phyloP scores from a whole-genome alignment of 805 yeast species.

The Schwanniomyces polymorphus region DNA sequence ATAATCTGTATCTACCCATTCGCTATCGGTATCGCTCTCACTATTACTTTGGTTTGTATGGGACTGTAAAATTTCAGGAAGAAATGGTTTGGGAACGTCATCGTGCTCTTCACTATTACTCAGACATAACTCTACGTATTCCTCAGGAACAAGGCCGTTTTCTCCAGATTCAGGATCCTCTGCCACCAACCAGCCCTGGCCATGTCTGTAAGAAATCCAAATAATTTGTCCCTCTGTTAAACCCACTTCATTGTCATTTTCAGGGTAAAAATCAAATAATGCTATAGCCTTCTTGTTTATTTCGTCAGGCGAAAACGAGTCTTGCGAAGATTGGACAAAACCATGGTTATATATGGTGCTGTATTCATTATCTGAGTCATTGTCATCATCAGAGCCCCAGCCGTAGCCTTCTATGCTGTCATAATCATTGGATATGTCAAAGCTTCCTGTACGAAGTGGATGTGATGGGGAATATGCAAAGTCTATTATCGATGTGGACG shows the following conservation, averaged over 20 bases:
- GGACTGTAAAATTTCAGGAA: slow-evolving; percentile 35
- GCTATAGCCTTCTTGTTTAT: slow-evolving; percentile 71
- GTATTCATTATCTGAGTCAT: slow-evolving; percentile 6
- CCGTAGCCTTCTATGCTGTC: slow-evolving; percentile 3
- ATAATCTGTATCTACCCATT: slow-evolving; percentile 21
- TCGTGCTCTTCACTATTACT: slow-evolving; percentile 26
- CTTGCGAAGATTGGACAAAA: background rate
- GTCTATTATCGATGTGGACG: slow-evolving; percentile 60
- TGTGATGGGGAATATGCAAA: slow-evolving; percentile 74
- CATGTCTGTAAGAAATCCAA: slow-evolving; percentile 87
- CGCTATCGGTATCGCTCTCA: slow-evolving; percentile 15
- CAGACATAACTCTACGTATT: slow-evolving; percentile 66
- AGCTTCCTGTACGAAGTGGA: slow-evolving; percentile 67
- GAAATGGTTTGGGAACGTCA: slow-evolving; percentile 47
- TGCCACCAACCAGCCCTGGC: slow-evolving; percentile 98
- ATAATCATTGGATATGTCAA: slow-evolving; percentile 1
- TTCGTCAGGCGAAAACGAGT: slow-evolving; percentile 25
- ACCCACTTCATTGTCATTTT: slow-evolving; percentile 88
- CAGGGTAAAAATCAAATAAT: slow-evolving; percentile 85
- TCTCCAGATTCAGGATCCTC: slow-evolving; percentile 72
- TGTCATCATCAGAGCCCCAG: slow-evolving; percentile 8
- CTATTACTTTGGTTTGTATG: slow-evolving; percentile 15
- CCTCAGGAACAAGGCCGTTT: slow-evolving; percentile 94
- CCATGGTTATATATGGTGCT: slow-evolving; percentile 6
- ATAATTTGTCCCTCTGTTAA: slow-evolving; percentile 79